Evolutionary conservation across 805 yeast genomes (phyloP), one percentile per base, ranked within the genome.

Genomic region (Metschnikowia sp.): DNA sequence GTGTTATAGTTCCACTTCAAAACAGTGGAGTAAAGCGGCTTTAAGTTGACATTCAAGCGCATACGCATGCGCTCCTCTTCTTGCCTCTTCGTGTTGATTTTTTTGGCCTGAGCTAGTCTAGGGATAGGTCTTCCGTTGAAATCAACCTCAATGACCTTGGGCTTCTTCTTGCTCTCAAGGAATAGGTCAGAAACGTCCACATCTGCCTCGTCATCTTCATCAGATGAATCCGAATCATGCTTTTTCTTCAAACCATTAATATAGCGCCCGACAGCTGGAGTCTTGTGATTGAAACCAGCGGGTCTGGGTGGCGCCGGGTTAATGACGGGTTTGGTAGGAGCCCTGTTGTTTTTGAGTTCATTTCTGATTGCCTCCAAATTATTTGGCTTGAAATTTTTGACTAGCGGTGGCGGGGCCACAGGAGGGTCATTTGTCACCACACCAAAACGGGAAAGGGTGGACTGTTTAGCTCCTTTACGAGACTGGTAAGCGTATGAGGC

Each of bases 41-140:
- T 82, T 61, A 89, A 66, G 58, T 85, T 88, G 10, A 90, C 90
- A 58, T 85, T 83, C 45, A 92, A 70, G 54, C 98, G 76, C 53
- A 78, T 71, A 54, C 95, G 78, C 91, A 89, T 88, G 45, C 83
- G 70, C 50, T 85, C 85, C 61, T 86, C 91, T 35, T 84, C 92
- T 32, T 72, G 71, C 12, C 77, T 66, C 10, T 66, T 65, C 15
- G 57, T 54, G 46, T 68, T 68, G 29, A 72, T 59, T 42, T 66
- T 72, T 33, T 62, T 66, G 6, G 63, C 53, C 5, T 53, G 48
- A 10, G 59, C 54, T 4, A 50, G 34, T 36, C 55, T 66, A 6
- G 53, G 40, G 7, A 70, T 45, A 3, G 74, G 74, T 33, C 61
- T 66, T 0, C 81, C 82, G 45, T 72, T 58, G 8, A 75, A 66